A percentile compares a stretch with the other conserved stretches of the same genome.
phyloP scores from a whole-genome alignment of 1,139 yeast genomes.

The Pichia sp. region DNA sequence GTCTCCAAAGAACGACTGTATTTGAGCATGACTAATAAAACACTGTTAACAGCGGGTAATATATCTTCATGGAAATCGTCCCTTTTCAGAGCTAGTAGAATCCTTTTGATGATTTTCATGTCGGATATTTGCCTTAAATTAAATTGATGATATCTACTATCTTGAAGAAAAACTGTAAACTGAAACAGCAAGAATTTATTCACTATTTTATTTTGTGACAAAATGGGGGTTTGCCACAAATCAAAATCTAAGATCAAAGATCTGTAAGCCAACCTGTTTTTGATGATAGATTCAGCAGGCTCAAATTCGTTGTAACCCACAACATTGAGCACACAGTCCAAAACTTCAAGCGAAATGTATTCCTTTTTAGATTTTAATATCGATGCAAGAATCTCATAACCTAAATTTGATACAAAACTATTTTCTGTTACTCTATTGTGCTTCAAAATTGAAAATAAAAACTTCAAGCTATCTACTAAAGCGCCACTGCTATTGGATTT shows the following conservation, averaged over 20 bases:
- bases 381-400: constrained; percentile 41
- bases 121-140: constrained; percentile 49
- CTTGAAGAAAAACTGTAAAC: constrained; percentile 47
- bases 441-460: constrained; percentile 34
- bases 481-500: constrained; percentile 26
- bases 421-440: constrained; percentile 26
- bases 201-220: constrained; percentile 32
- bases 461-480: constrained; percentile 27
- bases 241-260: constrained; percentile 45
- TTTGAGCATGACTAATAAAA: constrained; percentile 37
- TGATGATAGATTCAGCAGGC: constrained; percentile 42
- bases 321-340: constrained; percentile 39
- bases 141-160: constrained; percentile 45
- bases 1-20: constrained; percentile 38
- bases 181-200: constrained; percentile 53
- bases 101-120: constrained; percentile 49
- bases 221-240: constrained; percentile 39
- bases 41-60: constrained; percentile 34
- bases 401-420: constrained; percentile 39
- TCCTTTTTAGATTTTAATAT: constrained; percentile 36
- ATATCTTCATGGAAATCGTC: constrained; percentile 36
- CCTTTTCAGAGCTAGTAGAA: constrained; percentile 49
- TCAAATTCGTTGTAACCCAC: constrained; percentile 42
- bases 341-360: constrained; percentile 32
- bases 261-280: constrained; percentile 44